Conservation (phyloP, 2,329 filamentous ascomycete genomes). For the Fulvia fulva region DNA sequence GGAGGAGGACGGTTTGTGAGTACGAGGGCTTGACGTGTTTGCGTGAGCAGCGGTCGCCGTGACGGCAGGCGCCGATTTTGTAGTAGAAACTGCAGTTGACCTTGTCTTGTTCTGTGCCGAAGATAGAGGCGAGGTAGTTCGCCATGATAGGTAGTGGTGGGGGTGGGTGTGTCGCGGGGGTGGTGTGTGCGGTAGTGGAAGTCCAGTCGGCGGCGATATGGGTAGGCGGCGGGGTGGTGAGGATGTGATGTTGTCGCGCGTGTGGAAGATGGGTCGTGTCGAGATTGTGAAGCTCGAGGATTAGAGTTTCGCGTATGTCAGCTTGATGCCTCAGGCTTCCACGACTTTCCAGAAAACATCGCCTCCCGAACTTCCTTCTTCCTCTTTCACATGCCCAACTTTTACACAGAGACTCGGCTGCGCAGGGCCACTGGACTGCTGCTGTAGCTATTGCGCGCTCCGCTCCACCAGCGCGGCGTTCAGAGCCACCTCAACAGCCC, state of each 20-base stretch:
- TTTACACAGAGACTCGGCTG: no score
- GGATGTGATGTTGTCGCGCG: background rate
- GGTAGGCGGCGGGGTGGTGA: background rate
- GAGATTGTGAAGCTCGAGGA: background rate
- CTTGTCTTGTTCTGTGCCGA: slow-evolving; percentile 98
- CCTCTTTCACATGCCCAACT: no score
- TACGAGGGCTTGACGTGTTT: slow-evolving; percentile 99
- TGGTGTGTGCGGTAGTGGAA: background rate
- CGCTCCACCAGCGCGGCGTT: no score
- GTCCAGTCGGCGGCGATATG: background rate
- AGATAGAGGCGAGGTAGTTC: slow-evolving; percentile 79
- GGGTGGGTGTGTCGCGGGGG: background rate
- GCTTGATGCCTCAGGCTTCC: slow-evolving; percentile 1
- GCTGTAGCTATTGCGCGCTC: no score
- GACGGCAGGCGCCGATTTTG: slow-evolving; percentile 98
- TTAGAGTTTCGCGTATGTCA: background rate
- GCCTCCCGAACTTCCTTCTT: no score
- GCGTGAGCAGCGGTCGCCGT: slow-evolving; percentile 95
- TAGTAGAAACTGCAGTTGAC: slow-evolving; percentile 99
- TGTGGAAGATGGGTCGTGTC: background rate
- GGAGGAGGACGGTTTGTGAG: slow-evolving; percentile 94
- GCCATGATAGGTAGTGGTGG: slow-evolving; percentile 20
- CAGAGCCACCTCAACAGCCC: no score
- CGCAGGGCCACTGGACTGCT: no score
- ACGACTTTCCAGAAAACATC: background rate